These are phyloP conservation scores for Spinacia oleracea DNA, from an alignment of 179 eudicot species.

Conservation along the genomic window DNA sequence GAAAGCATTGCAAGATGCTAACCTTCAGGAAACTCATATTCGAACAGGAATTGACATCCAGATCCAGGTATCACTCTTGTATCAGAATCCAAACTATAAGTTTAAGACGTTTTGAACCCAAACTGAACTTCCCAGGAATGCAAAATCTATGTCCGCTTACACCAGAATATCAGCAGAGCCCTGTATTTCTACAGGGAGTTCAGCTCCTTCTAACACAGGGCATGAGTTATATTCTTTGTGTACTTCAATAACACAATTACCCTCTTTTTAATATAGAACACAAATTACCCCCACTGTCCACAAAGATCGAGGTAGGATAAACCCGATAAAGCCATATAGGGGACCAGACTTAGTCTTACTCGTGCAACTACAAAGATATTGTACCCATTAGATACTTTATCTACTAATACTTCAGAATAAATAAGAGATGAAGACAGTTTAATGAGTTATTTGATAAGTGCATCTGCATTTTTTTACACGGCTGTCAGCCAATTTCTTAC, in stretches of 20 bases:
- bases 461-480: neutral
- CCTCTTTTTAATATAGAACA: neutral
- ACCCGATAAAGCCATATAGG: neutral
- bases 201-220: neutral
- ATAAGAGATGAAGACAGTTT: neutral
- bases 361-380: neutral
- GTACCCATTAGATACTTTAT: neutral
- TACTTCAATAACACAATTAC: neutral
- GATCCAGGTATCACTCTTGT: neutral
- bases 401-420: neutral
- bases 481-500: neutral
- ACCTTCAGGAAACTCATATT: neutral
- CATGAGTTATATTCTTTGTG: neutral
- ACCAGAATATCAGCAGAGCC: neutral
- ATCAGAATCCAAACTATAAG: too few species aligned
- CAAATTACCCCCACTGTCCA: too few species aligned
- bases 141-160: neutral
- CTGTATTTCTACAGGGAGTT: neutral
- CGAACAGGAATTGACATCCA: neutral
- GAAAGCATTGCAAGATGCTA: neutral
- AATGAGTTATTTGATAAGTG: neutral
- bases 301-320: too few species aligned
- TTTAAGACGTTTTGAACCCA: too few species aligned
- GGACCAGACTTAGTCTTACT: neutral
- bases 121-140: too few species aligned